A percentile compares a stretch with the other conserved stretches of the same genome.
Evolutionary conservation across 306 rosid genomes (phyloP).

Genomic region (Amphicarpaea edgeworthii): DNA sequence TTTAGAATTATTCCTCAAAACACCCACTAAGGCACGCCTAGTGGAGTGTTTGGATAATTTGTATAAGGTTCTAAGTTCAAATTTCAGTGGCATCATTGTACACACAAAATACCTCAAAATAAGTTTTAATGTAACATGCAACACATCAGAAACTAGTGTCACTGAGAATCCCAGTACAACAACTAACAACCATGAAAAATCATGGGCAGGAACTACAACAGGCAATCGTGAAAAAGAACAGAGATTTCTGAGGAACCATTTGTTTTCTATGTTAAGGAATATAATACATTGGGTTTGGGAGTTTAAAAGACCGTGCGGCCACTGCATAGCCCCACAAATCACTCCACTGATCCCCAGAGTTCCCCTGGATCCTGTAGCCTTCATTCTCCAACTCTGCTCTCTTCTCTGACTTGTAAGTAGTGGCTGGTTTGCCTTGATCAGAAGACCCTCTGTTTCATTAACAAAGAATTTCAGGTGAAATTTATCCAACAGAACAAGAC

Average conservation of each 20-base stretch:
- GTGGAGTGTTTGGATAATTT: not conserved
- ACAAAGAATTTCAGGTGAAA: conserved; percentile 27
- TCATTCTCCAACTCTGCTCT: conserved; percentile 63
- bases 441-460: conserved; percentile 60
- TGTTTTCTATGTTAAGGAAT: conserved; percentile 52
- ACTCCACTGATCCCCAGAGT: conserved; percentile 96
- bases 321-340: conserved; percentile 78
- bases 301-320: conserved; percentile 75
- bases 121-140: conserved; percentile 5
- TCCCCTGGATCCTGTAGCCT: conserved; percentile 82
- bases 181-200: conserved; percentile 17
- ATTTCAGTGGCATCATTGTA: not conserved
- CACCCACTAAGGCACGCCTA: not conserved
- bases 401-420: conserved; percentile 79
- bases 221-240: conserved; percentile 31
- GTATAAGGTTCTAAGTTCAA: not conserved
- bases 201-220: not conserved
- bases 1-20: conserved; percentile 1
- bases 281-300: conserved; percentile 92
- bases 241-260: conserved; percentile 35
- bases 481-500: conserved; percentile 24
- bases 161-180: not conserved
- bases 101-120: not conserved
- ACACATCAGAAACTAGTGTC: conserved; percentile 5
- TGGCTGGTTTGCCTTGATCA: conserved; percentile 76